phyloP scores from a whole-genome alignment of 192 early-diverging fungal species.

The Podila epigama region DNA sequence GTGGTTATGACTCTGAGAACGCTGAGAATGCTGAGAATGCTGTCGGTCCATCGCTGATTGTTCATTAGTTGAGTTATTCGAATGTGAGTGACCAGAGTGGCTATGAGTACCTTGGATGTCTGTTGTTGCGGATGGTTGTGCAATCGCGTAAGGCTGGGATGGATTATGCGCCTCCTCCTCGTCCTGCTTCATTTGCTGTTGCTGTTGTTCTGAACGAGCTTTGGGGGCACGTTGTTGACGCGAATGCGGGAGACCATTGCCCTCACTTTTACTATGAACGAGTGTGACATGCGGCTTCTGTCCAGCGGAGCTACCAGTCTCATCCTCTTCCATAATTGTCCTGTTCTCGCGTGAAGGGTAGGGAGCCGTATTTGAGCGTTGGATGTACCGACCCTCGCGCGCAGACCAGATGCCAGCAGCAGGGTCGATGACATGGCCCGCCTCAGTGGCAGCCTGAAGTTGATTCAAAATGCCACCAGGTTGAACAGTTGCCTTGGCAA shows the following conservation, averaged over 20 bases:
- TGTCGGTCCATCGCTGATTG: too few species aligned
- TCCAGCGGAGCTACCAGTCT: neutral
- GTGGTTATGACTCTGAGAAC: conserved; percentile 4
- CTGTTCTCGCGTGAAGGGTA: conserved; percentile 17
- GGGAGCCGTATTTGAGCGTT: conserved; percentile 29
- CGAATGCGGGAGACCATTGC: neutral
- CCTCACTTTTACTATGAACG: conserved; percentile 35
- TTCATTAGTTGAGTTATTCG: too few species aligned
- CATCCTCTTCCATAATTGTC: conserved; percentile 28
- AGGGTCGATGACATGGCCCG: conserved; percentile 30
- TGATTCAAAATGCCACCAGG: conserved; percentile 34
- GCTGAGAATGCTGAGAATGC: neutral
- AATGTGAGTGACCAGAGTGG: too few species aligned
- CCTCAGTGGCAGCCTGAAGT: conserved; percentile 29
- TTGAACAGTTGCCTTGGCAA: conserved; percentile 33
- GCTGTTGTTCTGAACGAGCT: conserved; percentile 8
- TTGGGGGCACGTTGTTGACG: conserved; percentile 14
- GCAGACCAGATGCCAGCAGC: conserved; percentile 15
- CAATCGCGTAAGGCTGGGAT: neutral
- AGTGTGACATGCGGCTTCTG: neutral
- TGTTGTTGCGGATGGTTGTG: neutral
- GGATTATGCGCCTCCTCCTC: neutral
- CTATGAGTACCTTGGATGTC: too few species aligned
- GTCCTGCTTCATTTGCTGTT: neutral
- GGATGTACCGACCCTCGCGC: conserved; percentile 29